These are phyloP conservation scores for Pinus tabuliformis DNA, from an alignment of 75 land plant genomes.

Conservation along the genomic window DNA sequence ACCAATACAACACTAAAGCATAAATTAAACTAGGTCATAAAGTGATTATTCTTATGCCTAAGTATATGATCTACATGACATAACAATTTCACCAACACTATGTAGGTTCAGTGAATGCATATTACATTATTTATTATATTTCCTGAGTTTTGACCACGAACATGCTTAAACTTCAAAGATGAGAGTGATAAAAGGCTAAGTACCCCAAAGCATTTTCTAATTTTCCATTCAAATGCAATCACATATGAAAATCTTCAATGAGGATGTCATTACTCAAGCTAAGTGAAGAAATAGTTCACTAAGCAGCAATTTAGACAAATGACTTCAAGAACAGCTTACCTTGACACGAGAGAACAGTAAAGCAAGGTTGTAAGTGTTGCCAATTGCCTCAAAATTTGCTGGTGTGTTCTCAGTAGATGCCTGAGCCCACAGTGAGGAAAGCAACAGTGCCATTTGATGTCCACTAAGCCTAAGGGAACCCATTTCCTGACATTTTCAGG, in stretches of 20 bases:
- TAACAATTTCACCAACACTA: background rate
- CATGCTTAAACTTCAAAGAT: background rate
- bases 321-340: slow-evolving; percentile 29
- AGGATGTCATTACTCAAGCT: background rate
- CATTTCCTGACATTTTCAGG: slow-evolving; percentile 41
- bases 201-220: no score
- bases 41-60: no score
- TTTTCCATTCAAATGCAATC: no score
- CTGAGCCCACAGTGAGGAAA: slow-evolving; percentile 78
- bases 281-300: background rate
- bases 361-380: slow-evolving; percentile 73
- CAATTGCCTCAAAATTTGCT: slow-evolving; percentile 86
- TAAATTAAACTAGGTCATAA: no score
- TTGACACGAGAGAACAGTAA: slow-evolving; percentile 73
- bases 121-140: background rate
- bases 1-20: no score
- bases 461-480: slow-evolving; percentile 62
- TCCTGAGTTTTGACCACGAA: background rate
- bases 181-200: no score
- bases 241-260: background rate
- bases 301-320: background rate
- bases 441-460: slow-evolving; percentile 72
- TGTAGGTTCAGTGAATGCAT: background rate
- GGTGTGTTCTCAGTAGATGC: slow-evolving; percentile 68
- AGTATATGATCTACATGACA: no score